Evolutionary conservation across 2,329 filamentous ascomycete species (phyloP).

Genomic region (Thielaviopsis ethacetica): DNA sequence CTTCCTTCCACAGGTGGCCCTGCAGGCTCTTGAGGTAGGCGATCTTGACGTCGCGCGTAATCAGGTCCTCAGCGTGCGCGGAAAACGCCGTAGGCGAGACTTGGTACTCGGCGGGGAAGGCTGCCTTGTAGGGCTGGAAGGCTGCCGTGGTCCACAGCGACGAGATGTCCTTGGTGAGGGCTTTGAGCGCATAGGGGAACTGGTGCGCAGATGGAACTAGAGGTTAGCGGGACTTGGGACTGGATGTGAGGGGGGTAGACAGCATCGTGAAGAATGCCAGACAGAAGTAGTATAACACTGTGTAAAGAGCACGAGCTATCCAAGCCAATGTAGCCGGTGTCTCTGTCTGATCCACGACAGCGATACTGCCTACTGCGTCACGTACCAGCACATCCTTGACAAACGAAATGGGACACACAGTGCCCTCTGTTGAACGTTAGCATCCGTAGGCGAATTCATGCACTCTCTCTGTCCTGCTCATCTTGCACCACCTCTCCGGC

Average conservation of each 20-base stretch:
- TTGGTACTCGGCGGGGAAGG: constrained; percentile 51
- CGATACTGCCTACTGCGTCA: constrained; percentile 11
- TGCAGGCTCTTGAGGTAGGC: constrained; percentile 66
- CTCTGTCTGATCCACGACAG: neutral
- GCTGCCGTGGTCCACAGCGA: constrained; percentile 48
- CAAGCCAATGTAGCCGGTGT: neutral
- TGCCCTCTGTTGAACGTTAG: constrained; percentile 44
- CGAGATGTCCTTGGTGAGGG: constrained; percentile 46
- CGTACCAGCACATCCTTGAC: constrained; percentile 71
- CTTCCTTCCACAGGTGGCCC: constrained; percentile 61
- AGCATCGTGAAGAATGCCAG: no score
- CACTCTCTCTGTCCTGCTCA: neutral
- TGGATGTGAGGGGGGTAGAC: neutral
- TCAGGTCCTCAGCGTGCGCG: constrained; percentile 53
- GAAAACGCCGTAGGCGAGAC: constrained; percentile 41
- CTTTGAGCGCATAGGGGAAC: constrained; percentile 63
- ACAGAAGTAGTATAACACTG: constrained; percentile 7
- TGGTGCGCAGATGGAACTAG: constrained; percentile 20
- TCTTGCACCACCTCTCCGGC: neutral
- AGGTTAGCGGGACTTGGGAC: neutral
- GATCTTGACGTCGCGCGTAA: constrained; percentile 55
- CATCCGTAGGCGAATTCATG: neutral
- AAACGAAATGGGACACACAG: constrained; percentile 69
- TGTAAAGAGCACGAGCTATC: neutral
- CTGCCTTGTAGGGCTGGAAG: constrained; percentile 52